phyloP scores from a whole-genome alignment of 2,329 filamentous ascomycete genomes.

The Penicillium sp. region DNA sequence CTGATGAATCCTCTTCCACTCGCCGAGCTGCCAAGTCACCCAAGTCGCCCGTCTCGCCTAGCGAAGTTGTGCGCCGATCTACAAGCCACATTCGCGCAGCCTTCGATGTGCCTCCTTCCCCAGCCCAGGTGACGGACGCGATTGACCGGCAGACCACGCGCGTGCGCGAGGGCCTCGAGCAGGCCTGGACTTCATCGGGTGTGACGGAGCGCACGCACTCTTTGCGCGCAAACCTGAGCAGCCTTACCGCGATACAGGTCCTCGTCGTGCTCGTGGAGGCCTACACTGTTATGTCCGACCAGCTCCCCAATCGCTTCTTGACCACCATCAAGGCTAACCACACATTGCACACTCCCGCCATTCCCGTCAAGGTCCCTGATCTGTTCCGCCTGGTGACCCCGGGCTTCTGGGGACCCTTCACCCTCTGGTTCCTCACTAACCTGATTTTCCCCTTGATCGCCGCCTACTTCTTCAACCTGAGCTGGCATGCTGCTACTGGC shows the following conservation, averaged over 20 bases:
- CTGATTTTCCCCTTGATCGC: slow-evolving; percentile 69
- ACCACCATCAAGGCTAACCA: slow-evolving; percentile 70
- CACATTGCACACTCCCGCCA: slow-evolving; percentile 59
- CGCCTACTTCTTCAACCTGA: slow-evolving; percentile 92
- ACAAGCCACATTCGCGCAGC: slow-evolving; percentile 12
- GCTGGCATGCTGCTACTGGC: slow-evolving; percentile 51
- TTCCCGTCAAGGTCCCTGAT: slow-evolving; percentile 73
- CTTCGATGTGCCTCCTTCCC: slow-evolving; percentile 42
- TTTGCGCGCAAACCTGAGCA: slow-evolving; percentile 70
- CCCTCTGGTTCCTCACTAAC: slow-evolving; percentile 75
- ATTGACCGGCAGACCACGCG: slow-evolving; percentile 66
- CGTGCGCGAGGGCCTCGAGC: slow-evolving; percentile 40
- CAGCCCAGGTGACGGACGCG: slow-evolving; percentile 61
- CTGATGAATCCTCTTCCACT: slow-evolving; percentile 16
- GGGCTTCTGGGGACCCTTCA: slow-evolving; percentile 81
- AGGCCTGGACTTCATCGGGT: slow-evolving; percentile 42
- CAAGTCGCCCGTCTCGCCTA: slow-evolving; percentile 4
- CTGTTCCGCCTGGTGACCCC: slow-evolving; percentile 75
- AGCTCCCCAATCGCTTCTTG: slow-evolving; percentile 72
- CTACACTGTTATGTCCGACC: slow-evolving; percentile 67
- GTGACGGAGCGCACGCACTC: slow-evolving; percentile 58
- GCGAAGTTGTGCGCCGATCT: slow-evolving; percentile 15
- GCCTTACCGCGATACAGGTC: slow-evolving; percentile 70
- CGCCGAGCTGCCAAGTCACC: slow-evolving; percentile 7
- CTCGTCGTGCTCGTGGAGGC: slow-evolving; percentile 71